Evolutionary conservation across 1,284 basidiomycete genomes (phyloP), one percentile per base, ranked within the genome.

Genomic region (Cutaneotrichosporon cutaneum): DNA sequence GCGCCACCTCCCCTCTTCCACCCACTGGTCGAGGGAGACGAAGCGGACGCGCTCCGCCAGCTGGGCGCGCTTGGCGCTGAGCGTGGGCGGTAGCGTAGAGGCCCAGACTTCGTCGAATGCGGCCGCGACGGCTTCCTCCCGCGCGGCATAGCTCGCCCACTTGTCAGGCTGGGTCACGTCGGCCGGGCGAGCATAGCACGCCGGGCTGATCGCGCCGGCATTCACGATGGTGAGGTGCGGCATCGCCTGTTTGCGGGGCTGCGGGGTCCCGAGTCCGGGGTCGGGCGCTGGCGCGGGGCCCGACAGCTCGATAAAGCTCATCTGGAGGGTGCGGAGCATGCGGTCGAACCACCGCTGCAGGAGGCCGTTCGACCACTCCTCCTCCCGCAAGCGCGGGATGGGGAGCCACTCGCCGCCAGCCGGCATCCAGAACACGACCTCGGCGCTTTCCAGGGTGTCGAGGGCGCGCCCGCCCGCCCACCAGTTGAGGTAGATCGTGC

Each of bases 141-240:
- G 54, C 14, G 22, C 52, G 8, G 7, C 4, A 11, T 35, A 35
- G n/a, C 42, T 26, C 22, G 54, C 54, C 54, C 54, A 44, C 10
- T 35, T 30, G 10, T 18, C 54, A 0, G 36, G 26, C 9, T 21
- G 3, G 1, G 39, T 45, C 26, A 30, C 54, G 26, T 55, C 54
- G 9, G 3, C 2, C 5, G 26, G 26, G 10, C 42, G 18, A 9
- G n/a, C 55, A 36, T 47, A 35, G 44, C 42, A 44, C n/a, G 13
- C 32, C 1, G 52, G 22, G 16, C 22, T 39, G n/a, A 59, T 47
- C 4, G 32, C 32, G 10, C 42, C 52, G 3, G 51, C 44, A 18
- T 59, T 54, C 32, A 59, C 58, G 32, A 59, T 42, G 8, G 44
- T 47, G 16, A 59, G 52, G n/a, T 50, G 57, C 8, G 51, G 52